Percentiles rank a stretch among this genome's conserved stretches.
These are phyloP conservation scores for Botrytis elliptica DNA, from an alignment of 2,329 filamentous ascomycete species.

Conservation along the genomic window DNA sequence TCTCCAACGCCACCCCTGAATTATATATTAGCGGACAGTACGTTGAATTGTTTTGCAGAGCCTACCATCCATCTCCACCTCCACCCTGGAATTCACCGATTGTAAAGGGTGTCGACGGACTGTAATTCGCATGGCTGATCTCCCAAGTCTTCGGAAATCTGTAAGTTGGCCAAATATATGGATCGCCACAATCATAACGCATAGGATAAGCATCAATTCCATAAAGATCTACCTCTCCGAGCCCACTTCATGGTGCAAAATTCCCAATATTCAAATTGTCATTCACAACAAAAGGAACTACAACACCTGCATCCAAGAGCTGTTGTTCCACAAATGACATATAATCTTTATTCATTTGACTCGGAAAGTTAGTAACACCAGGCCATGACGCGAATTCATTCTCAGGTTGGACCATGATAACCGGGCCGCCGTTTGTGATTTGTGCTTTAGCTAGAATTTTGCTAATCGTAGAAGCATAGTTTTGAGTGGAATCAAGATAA, in stretches of 20 bases:
- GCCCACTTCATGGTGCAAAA: not conserved
- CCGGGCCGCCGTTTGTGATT: slow-evolving; percentile 78
- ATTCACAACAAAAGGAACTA: slow-evolving; percentile 74
- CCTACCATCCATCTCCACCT: slow-evolving; percentile 66
- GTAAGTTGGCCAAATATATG: slow-evolving; percentile 56
- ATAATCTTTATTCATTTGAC: slow-evolving; percentile 61
- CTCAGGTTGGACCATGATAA: slow-evolving; percentile 77
- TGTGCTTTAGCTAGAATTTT: slow-evolving; percentile 70
- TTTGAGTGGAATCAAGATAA: slow-evolving; percentile 65
- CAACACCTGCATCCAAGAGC: slow-evolving; percentile 63
- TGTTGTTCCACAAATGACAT: slow-evolving; percentile 70
- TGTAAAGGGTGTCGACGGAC: slow-evolving; percentile 64
- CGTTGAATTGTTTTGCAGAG: not conserved
- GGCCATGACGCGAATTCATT: slow-evolving; percentile 69
- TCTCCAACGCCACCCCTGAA: slow-evolving; percentile 61
- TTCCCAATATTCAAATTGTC: slow-evolving; percentile 50
- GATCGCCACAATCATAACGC: slow-evolving; percentile 47
- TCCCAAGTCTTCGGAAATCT: slow-evolving; percentile 57
- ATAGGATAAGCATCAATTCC: slow-evolving; percentile 46
- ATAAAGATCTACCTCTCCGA: slow-evolving; percentile 36
- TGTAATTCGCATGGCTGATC: slow-evolving; percentile 55
- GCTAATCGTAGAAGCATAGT: slow-evolving; percentile 56
- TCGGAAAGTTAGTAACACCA: slow-evolving; percentile 42
- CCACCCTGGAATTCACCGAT: slow-evolving; percentile 66
- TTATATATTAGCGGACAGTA: not conserved